Evolutionary conservation across 116 monocot species (phyloP).

Genomic region (Papilionanthe hybrid): DNA sequence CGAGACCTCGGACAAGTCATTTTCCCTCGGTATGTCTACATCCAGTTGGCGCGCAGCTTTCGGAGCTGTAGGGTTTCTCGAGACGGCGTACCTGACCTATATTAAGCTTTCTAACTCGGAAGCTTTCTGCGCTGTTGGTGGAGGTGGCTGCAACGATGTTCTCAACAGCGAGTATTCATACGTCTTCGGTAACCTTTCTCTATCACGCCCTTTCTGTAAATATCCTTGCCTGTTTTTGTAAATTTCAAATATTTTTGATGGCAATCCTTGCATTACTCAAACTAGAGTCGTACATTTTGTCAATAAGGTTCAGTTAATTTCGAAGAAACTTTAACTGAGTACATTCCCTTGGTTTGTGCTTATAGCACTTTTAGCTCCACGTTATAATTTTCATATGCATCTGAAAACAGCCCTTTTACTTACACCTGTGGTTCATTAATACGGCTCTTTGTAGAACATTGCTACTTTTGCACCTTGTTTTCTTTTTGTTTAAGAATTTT

Average conservation of each 20-base stretch:
- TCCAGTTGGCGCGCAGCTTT: constrained; percentile 59
- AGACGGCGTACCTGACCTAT: constrained; percentile 76
- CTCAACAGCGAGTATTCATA: constrained; percentile 83
- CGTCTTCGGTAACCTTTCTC: constrained; percentile 50
- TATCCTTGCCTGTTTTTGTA: not conserved
- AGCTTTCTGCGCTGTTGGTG: constrained; percentile 73
- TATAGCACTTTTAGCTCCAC: not conserved
- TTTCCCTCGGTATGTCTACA: constrained; percentile 36
- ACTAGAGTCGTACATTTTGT: too few relatives aligned
- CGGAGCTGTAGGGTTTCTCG: constrained; percentile 64
- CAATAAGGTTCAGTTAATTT: too few relatives aligned
- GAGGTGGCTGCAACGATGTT: constrained; percentile 71
- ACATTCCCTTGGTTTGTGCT: not conserved
- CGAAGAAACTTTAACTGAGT: not conserved
- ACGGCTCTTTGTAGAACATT: not conserved
- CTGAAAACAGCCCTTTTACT: not conserved
- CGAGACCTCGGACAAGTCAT: constrained; percentile 2
- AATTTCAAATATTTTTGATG: not conserved
- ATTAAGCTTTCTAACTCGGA: constrained; percentile 61
- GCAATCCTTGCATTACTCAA: too few relatives aligned
- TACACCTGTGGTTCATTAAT: not conserved
- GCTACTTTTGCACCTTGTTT: not conserved
- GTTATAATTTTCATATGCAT: not conserved
- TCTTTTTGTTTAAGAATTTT: not conserved
- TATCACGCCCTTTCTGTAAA: not conserved